A percentile compares a stretch with the other conserved stretches of the same genome.
Evolutionary conservation across 2,329 filamentous ascomycete genomes (phyloP).

Genomic region (Penicillium brasilianum): DNA sequence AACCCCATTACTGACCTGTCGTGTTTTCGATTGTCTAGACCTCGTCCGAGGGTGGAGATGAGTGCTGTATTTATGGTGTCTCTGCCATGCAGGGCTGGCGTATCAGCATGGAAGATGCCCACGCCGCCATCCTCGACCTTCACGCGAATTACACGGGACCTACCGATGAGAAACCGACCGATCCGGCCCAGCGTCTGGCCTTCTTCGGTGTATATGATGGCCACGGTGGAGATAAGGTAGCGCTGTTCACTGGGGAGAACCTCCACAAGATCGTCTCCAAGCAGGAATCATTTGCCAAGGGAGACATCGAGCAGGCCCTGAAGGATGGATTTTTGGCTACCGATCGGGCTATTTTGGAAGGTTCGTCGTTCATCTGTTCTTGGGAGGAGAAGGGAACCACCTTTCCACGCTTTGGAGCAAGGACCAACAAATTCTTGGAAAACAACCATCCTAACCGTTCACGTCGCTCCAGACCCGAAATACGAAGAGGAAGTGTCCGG

Average conservation of each 20-base stretch:
- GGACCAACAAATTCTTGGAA: neutral
- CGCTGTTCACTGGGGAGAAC: slow-evolving; percentile 87
- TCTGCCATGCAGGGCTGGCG: slow-evolving; percentile 99
- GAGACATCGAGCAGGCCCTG: slow-evolving; percentile 91
- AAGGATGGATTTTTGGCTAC: slow-evolving; percentile 98
- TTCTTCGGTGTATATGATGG: slow-evolving; percentile 99
- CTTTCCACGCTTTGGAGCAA: neutral
- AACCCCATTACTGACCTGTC: slow-evolving; percentile 8
- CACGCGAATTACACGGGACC: slow-evolving; percentile 61
- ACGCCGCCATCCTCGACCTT: slow-evolving; percentile 87
- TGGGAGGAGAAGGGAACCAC: neutral
- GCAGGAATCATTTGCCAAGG: slow-evolving; percentile 89
- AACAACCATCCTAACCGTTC: slow-evolving; percentile 18
- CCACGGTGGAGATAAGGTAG: slow-evolving; percentile 96
- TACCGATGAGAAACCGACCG: slow-evolving; percentile 62
- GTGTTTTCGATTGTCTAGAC: slow-evolving; percentile 58
- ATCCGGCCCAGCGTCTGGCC: slow-evolving; percentile 75
- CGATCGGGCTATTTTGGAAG: slow-evolving; percentile 92
- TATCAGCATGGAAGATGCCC: slow-evolving; percentile 99
- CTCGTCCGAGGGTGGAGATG: slow-evolving; percentile 90
- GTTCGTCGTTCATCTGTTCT: slow-evolving; percentile 58
- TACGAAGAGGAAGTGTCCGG: slow-evolving; percentile 98
- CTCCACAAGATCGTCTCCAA: slow-evolving; percentile 94
- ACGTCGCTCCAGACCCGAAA: slow-evolving; percentile 73
- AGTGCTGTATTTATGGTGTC: slow-evolving; percentile 87